Percentiles rank a stretch among this genome's conserved stretches.
phyloP scores from a whole-genome alignment of 164 flowering plant genomes.

The Litsea cubeba region DNA sequence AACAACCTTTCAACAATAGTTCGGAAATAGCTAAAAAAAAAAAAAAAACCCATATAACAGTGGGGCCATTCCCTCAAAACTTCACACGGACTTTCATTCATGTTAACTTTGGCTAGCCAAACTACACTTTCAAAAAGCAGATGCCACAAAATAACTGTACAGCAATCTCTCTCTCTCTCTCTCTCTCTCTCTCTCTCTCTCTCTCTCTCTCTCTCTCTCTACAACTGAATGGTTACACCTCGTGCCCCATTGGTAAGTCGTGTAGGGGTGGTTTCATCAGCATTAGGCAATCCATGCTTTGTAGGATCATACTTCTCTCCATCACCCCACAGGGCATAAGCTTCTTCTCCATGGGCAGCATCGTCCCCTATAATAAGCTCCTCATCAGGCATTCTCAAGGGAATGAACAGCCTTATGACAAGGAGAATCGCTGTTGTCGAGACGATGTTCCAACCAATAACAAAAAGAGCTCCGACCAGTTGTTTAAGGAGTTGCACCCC shows the following conservation, averaged over 20 bases:
- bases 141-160: no score
- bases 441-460: conserved; percentile 23
- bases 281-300: conserved; percentile 6
- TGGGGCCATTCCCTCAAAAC: no score
- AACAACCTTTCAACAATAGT: no score
- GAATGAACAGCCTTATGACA: conserved; percentile 18
- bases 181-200: background rate
- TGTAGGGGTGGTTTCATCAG: background rate
- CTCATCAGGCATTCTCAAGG: conserved; percentile 24
- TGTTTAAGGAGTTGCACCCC: conserved; percentile 22
- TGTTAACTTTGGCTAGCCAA: no score
- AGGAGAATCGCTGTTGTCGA: conserved; percentile 21
- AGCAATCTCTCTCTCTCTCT: background rate
- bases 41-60: no score
- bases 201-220: background rate
- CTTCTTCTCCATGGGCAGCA: conserved; percentile 25
- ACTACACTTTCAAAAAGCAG: no score
- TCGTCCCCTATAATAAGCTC: conserved; percentile 23
- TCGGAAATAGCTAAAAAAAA: no score
- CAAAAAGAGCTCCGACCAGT: conserved; percentile 16
- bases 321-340: conserved; percentile 26
- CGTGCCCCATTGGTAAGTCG: conserved; percentile 15
- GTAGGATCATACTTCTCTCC: conserved; percentile 25
- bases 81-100: no score
- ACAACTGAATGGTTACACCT: conserved; percentile 20